Base-by-base conservation (phyloP, 495 filamentous ascomycete genomes). In the Tuber aestivum region DNA sequence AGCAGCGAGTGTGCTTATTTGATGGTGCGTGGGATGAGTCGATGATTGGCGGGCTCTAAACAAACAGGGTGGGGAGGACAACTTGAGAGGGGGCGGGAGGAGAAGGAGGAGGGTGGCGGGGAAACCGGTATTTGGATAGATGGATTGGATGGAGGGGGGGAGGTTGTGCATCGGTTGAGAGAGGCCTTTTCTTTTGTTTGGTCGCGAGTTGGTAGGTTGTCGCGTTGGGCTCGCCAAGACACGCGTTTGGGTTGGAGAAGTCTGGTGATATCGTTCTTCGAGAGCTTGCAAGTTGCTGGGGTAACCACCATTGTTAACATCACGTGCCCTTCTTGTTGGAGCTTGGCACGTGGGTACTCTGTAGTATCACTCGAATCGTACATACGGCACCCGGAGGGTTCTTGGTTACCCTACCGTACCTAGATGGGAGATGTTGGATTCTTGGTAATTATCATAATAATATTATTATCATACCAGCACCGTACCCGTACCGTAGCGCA, bases 21-120 rank as follows among this genome's bases (percentile, higher is more conserved):
- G 56, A 65, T 35, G 56, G 69, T 32, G 72, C 71, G 40, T 40
- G 21, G 40, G 41, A 76, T 76, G 75, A 37, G 23, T 56, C 74
- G n/a, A 72, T 71, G 40, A 38, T 40, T 56, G 71, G 50, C 37
- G 9, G 73, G 10, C 40, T 16, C 41, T 42, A 38, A 40, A 69
- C 35, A 37, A 69, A 44, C 40, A 35, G 38, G 23, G 65, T 69
- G 7, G 21, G 37, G 37, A 71, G 56, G 27, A 65, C 32, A 65
- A 65, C 72, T 44, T 21, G 61, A 68, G 70, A 56, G 65, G 61
- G 65, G 45, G 61, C 70, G 65, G n/a, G 37, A 71, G 44, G 40
- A 41, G 56, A 72, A 41, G 42, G 44, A 41, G 3, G 56, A 50
- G 41, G 69, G 73, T 44, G 76, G 74, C 35, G 42, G 70, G 74